phyloP scores from a whole-genome alignment of 2,329 filamentous ascomycete species.

The Penicillium brasilianum region DNA sequence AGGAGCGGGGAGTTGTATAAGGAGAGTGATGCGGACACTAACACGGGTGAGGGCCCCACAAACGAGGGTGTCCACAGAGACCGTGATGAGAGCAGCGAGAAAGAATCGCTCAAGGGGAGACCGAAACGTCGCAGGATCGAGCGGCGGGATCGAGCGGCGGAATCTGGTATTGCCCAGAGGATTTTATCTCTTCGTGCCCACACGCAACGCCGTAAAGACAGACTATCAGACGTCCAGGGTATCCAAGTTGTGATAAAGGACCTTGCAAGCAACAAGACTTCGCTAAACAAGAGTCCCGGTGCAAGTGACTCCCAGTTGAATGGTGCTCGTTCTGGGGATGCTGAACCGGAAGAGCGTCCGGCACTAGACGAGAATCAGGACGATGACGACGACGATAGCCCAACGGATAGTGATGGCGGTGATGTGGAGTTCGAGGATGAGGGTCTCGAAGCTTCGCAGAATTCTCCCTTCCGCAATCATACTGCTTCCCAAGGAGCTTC shows the following conservation, averaged over 20 bases:
- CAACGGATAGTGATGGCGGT: not conserved
- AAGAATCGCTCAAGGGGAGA: not conserved
- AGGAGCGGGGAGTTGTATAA: not conserved
- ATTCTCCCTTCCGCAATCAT: not conserved
- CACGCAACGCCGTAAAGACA: not conserved
- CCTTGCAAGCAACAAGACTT: not conserved
- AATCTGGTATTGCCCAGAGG: not conserved
- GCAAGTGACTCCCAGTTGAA: not conserved
- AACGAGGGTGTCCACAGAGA: not conserved
- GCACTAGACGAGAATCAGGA: not conserved
- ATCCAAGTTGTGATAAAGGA: not conserved
- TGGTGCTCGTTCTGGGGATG: not conserved
- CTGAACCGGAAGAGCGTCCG: too few species aligned
- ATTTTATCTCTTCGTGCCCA: not conserved
- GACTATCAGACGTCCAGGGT: not conserved
- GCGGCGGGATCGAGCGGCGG: not conserved
- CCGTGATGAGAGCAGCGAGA: not conserved
- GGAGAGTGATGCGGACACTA: not conserved
- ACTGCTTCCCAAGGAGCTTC: not conserved
- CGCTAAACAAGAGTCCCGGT: not conserved
- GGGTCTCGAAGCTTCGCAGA: not conserved
- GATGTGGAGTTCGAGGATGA: not conserved
- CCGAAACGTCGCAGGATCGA: not conserved
- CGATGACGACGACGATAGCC: not conserved
- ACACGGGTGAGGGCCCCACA: too few species aligned